Evolutionary conservation across 345 rosid species (phyloP), one percentile per base, ranked within the genome.

Genomic region (Theobroma cacao): DNA sequence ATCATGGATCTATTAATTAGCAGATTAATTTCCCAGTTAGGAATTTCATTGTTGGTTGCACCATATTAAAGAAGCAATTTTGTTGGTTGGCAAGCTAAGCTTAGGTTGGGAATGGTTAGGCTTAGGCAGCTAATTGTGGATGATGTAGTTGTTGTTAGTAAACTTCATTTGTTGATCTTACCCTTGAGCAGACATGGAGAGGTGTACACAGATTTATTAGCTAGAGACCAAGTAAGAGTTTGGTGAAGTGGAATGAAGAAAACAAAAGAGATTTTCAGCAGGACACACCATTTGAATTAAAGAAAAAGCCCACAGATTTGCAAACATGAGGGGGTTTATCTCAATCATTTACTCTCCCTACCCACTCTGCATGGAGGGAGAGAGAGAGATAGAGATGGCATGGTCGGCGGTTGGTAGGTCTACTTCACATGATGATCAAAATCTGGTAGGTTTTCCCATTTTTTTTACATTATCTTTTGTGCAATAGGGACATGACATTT

Each of bases 351-450:
- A 43, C n/a, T 45, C 53, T 40, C 36, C 22, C 60, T 56, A 41
- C 34, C 59, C 18, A 26, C 70, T 43, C 18, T 60, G 33, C 33
- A 68, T 40, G 73, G 33, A 47, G 53, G 7, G 24, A 40, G 28
- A 40, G 0, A 28, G 36, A 28, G 61, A 33, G 58, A 36, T 45
- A 28, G 61, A 33, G 58, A 36, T 45, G 41, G 71, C 53, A 15
- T 78, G 81, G 81, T 78, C 41, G 77, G 81, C 62, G 81, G 81
- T 72, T 79, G 60, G 40, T 24, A 18, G 36, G 63, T 72, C 62
- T 72, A 28, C 55, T 11, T 69, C 80, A 58, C 68, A 41, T 77
- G 66, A 77, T 77, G 41, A 41, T 61, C 80, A 52, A 66, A 77
- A 77, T 77, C 75, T 77, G 53, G 67, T 47, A 28, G 78, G 60